phyloP scores from a whole-genome alignment of 805 yeast species.

The Candida ascalaphidarum region DNA sequence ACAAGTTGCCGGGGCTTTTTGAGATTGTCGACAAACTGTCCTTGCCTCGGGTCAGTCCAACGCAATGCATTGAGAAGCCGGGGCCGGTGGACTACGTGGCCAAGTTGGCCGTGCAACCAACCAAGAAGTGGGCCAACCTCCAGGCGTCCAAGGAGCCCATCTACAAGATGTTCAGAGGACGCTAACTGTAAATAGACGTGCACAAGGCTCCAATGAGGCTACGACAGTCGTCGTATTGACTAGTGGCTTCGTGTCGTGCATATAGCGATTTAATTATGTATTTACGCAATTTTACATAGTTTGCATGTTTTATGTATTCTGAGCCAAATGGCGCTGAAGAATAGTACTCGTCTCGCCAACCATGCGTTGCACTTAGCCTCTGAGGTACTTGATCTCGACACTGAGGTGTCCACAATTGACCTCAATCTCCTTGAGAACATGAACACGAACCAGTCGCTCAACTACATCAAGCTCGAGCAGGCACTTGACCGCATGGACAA shows the following conservation, averaged over 20 bases:
- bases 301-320: too few species aligned
- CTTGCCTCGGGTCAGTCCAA: conserved; percentile 65
- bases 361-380: conserved; percentile 22
- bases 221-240: too few species aligned
- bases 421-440: conserved; percentile 44
- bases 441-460: conserved; percentile 51
- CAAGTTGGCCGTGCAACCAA: conserved; percentile 49
- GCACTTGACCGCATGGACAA: conserved; percentile 34
- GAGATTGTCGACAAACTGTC: conserved; percentile 68
- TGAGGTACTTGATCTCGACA: conserved; percentile 29
- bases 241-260: too few species aligned
- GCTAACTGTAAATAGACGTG: too few species aligned
- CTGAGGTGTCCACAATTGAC: conserved; percentile 33
- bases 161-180: conserved; percentile 55
- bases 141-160: conserved; percentile 41
- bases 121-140: conserved; percentile 52
- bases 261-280: too few species aligned
- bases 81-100: conserved; percentile 45
- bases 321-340: conserved; percentile 17
- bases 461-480: conserved; percentile 37
- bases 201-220: too few species aligned
- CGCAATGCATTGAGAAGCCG: conserved; percentile 40
- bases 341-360: conserved; percentile 17
- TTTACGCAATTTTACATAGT: too few species aligned
- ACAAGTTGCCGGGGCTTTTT: conserved; percentile 85